These are phyloP conservation scores for Ustilago loliicola DNA, from an alignment of 1,284 basidiomycete genomes.

Conservation along the genomic window DNA sequence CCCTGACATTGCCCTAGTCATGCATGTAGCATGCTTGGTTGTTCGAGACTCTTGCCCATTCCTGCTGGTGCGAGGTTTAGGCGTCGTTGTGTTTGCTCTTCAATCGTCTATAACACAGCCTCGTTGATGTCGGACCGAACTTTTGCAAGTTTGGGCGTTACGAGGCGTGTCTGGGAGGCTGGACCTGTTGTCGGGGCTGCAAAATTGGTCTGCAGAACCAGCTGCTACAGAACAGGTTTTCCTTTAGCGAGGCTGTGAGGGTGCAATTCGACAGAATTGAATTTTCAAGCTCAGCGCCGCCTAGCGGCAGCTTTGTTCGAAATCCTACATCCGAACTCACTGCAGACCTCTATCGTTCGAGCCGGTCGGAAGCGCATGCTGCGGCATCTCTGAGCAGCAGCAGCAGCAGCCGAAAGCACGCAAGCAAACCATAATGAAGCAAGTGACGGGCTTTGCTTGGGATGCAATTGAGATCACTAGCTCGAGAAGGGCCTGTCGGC, in stretches of 20 bases:
- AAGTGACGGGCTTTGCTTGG: no score
- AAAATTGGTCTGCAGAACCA: no score
- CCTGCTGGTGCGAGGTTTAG: not conserved
- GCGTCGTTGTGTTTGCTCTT: not conserved
- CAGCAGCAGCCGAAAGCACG: no score
- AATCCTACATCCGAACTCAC: not conserved
- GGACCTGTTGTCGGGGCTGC: not conserved
- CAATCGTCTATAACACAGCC: not conserved
- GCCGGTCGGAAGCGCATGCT: not conserved
- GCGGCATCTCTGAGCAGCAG: not conserved
- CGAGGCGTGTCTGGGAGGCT: not conserved
- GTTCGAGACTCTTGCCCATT: no score
- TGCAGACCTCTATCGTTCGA: no score
- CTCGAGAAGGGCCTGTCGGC: not conserved
- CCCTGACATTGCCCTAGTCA: no score
- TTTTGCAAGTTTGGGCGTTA: not conserved
- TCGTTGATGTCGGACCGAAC: not conserved
- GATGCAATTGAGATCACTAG: not conserved
- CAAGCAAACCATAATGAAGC: no score
- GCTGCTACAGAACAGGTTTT: not conserved
- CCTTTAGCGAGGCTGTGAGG: conserved; percentile 1
- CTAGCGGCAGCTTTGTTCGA: conserved; percentile 3
- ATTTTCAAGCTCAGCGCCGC: conserved; percentile 6
- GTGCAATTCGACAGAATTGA: not conserved
- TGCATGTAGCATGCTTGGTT: no score